phyloP scores from a whole-genome alignment of 2,329 filamentous ascomycete genomes.

The Microdochium nivale region DNA sequence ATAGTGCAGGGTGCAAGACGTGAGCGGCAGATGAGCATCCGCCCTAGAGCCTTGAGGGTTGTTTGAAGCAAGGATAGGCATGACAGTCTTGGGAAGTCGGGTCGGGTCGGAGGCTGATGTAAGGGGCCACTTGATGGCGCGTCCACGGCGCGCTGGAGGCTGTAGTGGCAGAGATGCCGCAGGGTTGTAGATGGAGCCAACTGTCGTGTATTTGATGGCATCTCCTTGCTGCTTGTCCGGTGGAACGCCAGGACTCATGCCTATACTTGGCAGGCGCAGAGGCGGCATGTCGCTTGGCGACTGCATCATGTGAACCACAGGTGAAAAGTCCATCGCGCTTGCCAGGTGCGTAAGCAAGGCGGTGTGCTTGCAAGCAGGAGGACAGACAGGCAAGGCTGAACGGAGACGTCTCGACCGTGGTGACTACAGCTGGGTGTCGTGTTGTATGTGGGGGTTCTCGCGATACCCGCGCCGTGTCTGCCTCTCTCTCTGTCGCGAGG shows the following conservation, averaged over 20 bases:
- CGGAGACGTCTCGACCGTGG: background rate
- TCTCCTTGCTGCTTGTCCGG: slow-evolving; percentile 3
- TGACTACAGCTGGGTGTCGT: background rate
- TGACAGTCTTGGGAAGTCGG: slow-evolving; percentile 16
- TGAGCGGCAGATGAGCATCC: slow-evolving; percentile 8
- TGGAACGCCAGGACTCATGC: background rate
- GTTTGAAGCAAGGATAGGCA: slow-evolving; percentile 22
- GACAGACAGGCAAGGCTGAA: no score
- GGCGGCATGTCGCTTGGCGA: background rate
- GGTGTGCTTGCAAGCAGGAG: background rate
- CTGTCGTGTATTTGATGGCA: slow-evolving; percentile 37
- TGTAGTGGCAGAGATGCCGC: slow-evolving; percentile 36
- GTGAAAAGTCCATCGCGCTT: background rate
- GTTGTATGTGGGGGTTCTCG: background rate
- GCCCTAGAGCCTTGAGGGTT: background rate
- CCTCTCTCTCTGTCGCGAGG: no score
- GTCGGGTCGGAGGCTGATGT: slow-evolving; percentile 20
- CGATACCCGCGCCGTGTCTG: no score
- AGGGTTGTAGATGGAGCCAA: slow-evolving; percentile 47
- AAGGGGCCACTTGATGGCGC: slow-evolving; percentile 31
- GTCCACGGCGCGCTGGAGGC: slow-evolving; percentile 40
- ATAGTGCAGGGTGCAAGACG: slow-evolving; percentile 31
- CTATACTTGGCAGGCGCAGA: background rate
- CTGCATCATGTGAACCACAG: background rate
- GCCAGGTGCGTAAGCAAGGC: background rate